These are phyloP conservation scores for Pseudomonodictys pantanalensis DNA, from an alignment of 495 filamentous ascomycete species.

Conservation along the genomic window DNA sequence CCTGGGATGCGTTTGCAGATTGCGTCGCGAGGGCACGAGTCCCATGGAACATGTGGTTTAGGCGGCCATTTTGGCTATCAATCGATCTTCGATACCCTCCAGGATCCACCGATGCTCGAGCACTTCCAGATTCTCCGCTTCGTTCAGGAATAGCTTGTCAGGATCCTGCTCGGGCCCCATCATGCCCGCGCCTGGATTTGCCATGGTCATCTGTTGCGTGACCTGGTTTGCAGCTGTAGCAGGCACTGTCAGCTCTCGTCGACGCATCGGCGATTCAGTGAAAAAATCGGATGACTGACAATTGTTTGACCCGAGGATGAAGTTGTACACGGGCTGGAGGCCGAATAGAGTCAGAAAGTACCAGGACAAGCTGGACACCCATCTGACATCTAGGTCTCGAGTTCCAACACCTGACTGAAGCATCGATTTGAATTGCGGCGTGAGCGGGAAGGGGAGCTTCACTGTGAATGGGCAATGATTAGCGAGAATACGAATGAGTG, in stretches of 20 bases:
- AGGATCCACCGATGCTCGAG: slow-evolving; percentile 88
- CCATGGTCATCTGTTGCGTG: slow-evolving; percentile 85
- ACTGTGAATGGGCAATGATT: slow-evolving; percentile 51
- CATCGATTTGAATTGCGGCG: slow-evolving; percentile 99
- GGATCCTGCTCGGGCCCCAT: slow-evolving; percentile 94
- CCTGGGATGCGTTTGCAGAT: too few relatives aligned
- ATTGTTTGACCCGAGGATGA: slow-evolving; percentile 92
- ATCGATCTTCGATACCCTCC: slow-evolving; percentile 77
- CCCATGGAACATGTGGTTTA: too few relatives aligned
- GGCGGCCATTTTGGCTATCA: slow-evolving; percentile 50
- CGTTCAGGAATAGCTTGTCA: slow-evolving; percentile 84
- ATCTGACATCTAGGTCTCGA: slow-evolving; percentile 90
- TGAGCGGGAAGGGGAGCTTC: slow-evolving; percentile 97
- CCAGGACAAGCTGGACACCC: slow-evolving; percentile 98
- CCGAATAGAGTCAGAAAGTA: slow-evolving; percentile 98
- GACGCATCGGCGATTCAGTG: background rate
- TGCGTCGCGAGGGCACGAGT: too few relatives aligned
- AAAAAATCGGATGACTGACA: slow-evolving; percentile 53
- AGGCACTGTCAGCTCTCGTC: slow-evolving; percentile 18
- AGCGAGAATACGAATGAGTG: slow-evolving; percentile 1
- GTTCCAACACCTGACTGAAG: slow-evolving; percentile 94
- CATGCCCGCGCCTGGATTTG: slow-evolving; percentile 61
- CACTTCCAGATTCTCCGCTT: slow-evolving; percentile 94
- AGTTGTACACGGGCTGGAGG: slow-evolving; percentile 95
- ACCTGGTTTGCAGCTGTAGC: slow-evolving; percentile 83